phyloP scores from a whole-genome alignment of 108 stramenopile genomes.

The Heterococcus sp. region DNA sequence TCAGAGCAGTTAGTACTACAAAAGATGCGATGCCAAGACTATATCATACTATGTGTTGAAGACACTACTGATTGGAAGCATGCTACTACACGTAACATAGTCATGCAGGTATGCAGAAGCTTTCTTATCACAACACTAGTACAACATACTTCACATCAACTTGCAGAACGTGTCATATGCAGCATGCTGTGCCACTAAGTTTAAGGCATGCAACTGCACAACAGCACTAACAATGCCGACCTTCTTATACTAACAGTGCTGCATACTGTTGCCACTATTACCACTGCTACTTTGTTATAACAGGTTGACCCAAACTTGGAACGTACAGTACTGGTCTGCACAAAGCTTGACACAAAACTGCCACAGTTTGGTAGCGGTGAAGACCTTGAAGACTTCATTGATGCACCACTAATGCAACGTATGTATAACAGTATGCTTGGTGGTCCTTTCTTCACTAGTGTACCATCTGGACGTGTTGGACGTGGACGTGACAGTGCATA shows the following conservation, averaged over 20 bases:
- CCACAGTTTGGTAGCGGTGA: slow-evolving; percentile 77
- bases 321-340: slow-evolving; percentile 86
- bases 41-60: slow-evolving; percentile 86
- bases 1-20: slow-evolving; percentile 77
- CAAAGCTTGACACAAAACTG: slow-evolving; percentile 87
- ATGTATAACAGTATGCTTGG: slow-evolving; percentile 80
- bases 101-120: slow-evolving; percentile 39
- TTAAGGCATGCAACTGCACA: too few relatives aligned
- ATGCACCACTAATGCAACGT: slow-evolving; percentile 66
- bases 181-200: too few relatives aligned
- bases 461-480: slow-evolving; percentile 81
- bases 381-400: slow-evolving; percentile 73
- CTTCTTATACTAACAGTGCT: too few relatives aligned
- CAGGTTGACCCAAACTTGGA: slow-evolving; percentile 81
- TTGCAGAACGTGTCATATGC: too few relatives aligned
- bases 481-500: slow-evolving; percentile 56
- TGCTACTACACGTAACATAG: slow-evolving; percentile 69
- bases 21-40: slow-evolving; percentile 80
- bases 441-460: slow-evolving; percentile 85
- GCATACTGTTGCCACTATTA: too few relatives aligned
- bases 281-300: too few relatives aligned
- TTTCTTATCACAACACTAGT: neutral
- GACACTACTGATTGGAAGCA: slow-evolving; percentile 91
- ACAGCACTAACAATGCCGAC: too few relatives aligned
- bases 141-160: neutral